Conservation (phyloP, 768 basidiomycete genomes). For the Mycena vitilis region DNA sequence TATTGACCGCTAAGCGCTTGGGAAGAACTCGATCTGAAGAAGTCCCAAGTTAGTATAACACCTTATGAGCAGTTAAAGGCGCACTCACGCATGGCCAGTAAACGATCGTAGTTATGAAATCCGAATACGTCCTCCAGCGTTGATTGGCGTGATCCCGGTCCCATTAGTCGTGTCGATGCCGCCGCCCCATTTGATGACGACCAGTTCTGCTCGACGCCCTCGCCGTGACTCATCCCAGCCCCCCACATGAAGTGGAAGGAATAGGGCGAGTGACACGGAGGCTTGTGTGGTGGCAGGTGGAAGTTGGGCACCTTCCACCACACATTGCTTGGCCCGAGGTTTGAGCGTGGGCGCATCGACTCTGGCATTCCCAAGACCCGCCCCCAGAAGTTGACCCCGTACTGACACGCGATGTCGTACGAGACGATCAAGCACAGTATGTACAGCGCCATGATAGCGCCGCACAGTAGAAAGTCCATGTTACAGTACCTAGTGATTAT, state of each 20-base stretch:
- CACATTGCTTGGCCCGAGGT: neutral
- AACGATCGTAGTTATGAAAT: conserved; percentile 1
- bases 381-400: neutral
- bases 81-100: neutral
- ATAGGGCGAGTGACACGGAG: conserved; percentile 8
- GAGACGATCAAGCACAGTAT: neutral
- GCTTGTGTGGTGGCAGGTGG: conserved; percentile 12
- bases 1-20: neutral
- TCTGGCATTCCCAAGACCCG: neutral
- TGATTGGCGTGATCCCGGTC: neutral
- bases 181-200: conserved; percentile 8
- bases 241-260: conserved; percentile 13
- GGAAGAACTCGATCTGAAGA: conserved; percentile 11
- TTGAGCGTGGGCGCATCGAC: neutral
- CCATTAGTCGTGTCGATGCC: conserved; percentile 7
- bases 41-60: too few relatives aligned
- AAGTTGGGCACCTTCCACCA: conserved; percentile 32
- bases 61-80: neutral
- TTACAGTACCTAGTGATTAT: neutral
- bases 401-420: conserved; percentile 8
- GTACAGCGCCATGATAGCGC: neutral
- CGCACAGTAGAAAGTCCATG: neutral
- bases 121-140: conserved; percentile 14
- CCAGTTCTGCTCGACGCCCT: conserved; percentile 18
- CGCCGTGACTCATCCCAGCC: conserved; percentile 4